These are phyloP conservation scores for Chloris gayana DNA, from an alignment of 176 grass and related monocot species.

Conservation along the genomic window DNA sequence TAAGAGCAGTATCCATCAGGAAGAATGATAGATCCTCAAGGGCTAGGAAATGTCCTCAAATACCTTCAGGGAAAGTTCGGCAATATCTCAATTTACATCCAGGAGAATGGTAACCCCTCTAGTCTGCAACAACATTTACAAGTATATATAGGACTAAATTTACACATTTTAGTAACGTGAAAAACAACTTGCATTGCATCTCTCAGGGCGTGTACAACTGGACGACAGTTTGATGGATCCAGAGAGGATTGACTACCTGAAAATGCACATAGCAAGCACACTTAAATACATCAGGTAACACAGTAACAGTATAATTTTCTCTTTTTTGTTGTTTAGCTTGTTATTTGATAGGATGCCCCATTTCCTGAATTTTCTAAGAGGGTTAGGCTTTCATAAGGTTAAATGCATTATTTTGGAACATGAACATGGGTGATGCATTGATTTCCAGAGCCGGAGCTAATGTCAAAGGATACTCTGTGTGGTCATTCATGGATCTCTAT, in stretches of 20 bases:
- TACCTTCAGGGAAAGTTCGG: constrained; percentile 50
- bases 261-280: constrained; percentile 45
- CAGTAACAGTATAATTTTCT: background rate
- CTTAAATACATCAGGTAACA: constrained; percentile 51
- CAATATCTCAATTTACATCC: constrained; percentile 59
- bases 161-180: background rate
- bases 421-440: background rate
- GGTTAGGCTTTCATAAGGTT: background rate
- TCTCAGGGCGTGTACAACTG: constrained; percentile 34
- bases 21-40: constrained; percentile 37
- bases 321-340: background rate
- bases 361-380: background rate
- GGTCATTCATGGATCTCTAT: constrained; percentile 65
- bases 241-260: constrained; percentile 42
- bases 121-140: constrained; percentile 1
- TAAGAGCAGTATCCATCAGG: constrained; percentile 7
- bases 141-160: background rate
- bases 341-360: background rate
- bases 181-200: background rate
- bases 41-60: constrained; percentile 44
- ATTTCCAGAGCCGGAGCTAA: constrained; percentile 54
- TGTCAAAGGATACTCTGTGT: constrained; percentile 61
- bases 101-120: constrained; percentile 54
- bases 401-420: background rate
- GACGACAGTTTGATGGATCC: constrained; percentile 38